Evolutionary conservation across 352 stramenopile genomes (phyloP), one percentile per base, ranked within the genome.

Genomic region (Globisporangium nodosum): DNA sequence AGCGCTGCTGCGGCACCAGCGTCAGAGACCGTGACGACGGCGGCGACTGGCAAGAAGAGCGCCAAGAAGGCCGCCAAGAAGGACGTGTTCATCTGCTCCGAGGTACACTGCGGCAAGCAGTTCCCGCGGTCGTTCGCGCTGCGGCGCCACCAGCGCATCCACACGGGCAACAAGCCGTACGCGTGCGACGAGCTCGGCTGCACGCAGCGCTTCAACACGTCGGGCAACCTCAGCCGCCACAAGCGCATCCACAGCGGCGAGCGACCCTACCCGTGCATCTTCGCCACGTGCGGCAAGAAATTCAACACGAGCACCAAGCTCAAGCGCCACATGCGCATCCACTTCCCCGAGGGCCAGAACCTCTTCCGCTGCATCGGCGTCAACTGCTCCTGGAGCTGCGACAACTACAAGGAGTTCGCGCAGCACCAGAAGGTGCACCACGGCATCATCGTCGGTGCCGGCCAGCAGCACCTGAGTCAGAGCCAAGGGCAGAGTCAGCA

Each of bases 261-360:
- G 58, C 73, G 84, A 5, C 85, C 85, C 20, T 95, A 92, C 64
- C 78, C 79, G 39, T 95, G 85, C 49, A 78, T 84, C 49, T 89
- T 89, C 42, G 63, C 78, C 7, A 86, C 62, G 8, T 95, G 85
- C 65, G 79, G 74, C 63, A 95, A 95, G 65, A 74, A 78, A 39
- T 95, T 95, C 60, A 92, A 92, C 66, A 95, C 84, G 27, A 92
- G 82, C 68, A 92, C 84, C 18, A 95, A 95, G 66, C 74, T 95
- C 49, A 92, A 92, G 70, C 73, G 85, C 18, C 85, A 95, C 68
- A 90, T 93, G 81, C 83, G 84, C 56, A 90, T 90, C 62, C 85
- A 95, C 61, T 94, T 90, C 56, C 83, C 83, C 1, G 78, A 92
- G 7, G 83, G 76, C 3, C 71, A 87, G 42, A 85, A 88, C 52